Evolutionary conservation across 176 grass and related monocot species (phyloP), one percentile per base, ranked within the genome.

Genomic region (sorghum (Sorghum bicolor)): DNA sequence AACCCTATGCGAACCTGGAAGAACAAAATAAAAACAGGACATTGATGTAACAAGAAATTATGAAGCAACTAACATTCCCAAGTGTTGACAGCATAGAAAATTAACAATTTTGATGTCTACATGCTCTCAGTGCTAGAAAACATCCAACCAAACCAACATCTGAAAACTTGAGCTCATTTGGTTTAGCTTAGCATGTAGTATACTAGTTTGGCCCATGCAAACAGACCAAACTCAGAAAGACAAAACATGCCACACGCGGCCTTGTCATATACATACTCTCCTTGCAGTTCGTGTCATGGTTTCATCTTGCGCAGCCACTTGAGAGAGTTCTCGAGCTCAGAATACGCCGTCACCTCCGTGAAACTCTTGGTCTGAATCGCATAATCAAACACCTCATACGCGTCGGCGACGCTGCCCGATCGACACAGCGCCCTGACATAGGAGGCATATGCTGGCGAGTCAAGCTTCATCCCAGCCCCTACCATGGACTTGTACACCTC

Each of bases 321-420:
- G 34, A 99, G 89, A 0, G 91, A 94, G 88, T 57, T 92, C 86
- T 94, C 91, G 1, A 96, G 90, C 70, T 89, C 93, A 34, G 25
- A 79, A 36, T 96, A 96, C 1, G 91, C 89, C 0, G 85, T 78
- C 16, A 87, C 96, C 65, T 90, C 69, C 0, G 83, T 12, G 19
- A 94, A 31, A 32, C 96, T 98, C 83, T 95, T 98, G 87, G 87
- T 98, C 74, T 87, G 30, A 4, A 90, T 82, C 4, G 44, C 87
- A 26, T 92, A 96, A 92, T 94, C 93, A 16, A 96, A 98, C 77
- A 96, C 91, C 68, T 96, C 69, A 10, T 92, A 98, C 5, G 93
- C 96, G 9, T 94, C 89, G 0, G 89, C 75, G 15, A 98, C 80
- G 13, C 90, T 71, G 17, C 83, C 89, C 0, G 85, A 81, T 29